Percentiles rank a stretch among this genome's conserved stretches.
phyloP scores from a whole-genome alignment of 2,329 filamentous ascomycete species.

The Hawksworthiomyces lignivorus region DNA sequence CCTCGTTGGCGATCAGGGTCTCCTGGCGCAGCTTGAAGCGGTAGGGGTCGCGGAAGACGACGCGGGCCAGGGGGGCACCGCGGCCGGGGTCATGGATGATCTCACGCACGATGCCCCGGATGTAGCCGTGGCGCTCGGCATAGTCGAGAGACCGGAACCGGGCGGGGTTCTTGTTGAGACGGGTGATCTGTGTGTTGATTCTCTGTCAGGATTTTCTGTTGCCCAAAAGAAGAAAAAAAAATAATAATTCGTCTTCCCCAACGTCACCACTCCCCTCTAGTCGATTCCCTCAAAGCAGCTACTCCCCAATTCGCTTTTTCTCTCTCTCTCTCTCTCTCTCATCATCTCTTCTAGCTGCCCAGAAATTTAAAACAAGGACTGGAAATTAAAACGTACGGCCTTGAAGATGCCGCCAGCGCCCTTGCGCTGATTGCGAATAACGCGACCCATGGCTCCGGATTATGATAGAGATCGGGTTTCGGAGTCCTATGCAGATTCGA shows the following conservation, averaged over 20 bases:
- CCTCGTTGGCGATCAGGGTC: conserved; percentile 99
- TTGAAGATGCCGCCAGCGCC: conserved; percentile 52
- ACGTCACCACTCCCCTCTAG: not conserved
- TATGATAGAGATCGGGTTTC: conserved; percentile 1
- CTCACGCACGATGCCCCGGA: conserved; percentile 95
- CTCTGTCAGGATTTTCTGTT: too few relatives aligned
- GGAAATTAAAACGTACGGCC: conserved; percentile 16
- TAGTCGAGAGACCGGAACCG: conserved; percentile 96
- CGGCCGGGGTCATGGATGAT: conserved; percentile 99
- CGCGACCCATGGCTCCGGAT: conserved; percentile 18
- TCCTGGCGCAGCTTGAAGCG: conserved; percentile 95
- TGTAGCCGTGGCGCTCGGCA: conserved; percentile 94
- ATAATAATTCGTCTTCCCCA: too few relatives aligned
- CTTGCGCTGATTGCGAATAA: conserved; percentile 59
- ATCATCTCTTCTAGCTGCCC: not conserved
- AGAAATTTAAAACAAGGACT: not conserved
- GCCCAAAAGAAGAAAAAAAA: too few relatives aligned
- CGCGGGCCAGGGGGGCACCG: conserved; percentile 94
- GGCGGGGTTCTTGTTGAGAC: conserved; percentile 88
- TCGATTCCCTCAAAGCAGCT: not conserved
- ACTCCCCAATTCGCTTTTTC: not conserved
- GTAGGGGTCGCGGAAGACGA: conserved; percentile 97
- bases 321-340: not conserved
- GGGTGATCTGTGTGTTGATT: conserved; percentile 62
- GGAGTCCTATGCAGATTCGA: conserved; percentile 7